phyloP scores from a whole-genome alignment of 2,329 filamentous ascomycete genomes.

The Hirsutella minnesotensis region DNA sequence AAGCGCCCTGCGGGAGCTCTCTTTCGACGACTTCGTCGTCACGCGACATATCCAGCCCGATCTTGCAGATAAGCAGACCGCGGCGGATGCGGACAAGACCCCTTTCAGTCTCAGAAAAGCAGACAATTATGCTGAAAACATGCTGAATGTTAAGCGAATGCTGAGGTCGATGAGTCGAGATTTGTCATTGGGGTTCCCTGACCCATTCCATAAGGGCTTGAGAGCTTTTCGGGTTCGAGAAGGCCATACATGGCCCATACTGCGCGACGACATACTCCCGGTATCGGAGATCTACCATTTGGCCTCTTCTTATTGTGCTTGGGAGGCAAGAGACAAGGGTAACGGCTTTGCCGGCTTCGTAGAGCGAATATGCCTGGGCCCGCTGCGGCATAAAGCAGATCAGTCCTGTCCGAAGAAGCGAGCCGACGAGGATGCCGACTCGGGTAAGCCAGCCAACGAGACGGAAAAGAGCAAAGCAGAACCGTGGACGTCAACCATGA shows the following conservation, averaged over 20 bases:
- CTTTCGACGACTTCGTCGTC: conserved; percentile 27
- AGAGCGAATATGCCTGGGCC: conserved; percentile 20
- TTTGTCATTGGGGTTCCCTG: neutral
- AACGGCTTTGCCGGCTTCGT: conserved; percentile 14
- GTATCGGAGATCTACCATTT: conserved; percentile 27
- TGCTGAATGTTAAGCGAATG: conserved; percentile 35
- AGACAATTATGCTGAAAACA: conserved; percentile 32
- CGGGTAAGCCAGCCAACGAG: conserved; percentile 15
- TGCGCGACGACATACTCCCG: conserved; percentile 24
- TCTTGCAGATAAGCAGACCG: conserved; percentile 8
- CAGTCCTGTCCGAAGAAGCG: conserved; percentile 18
- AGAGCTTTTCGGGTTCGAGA: conserved; percentile 14
- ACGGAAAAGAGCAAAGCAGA: conserved; percentile 17
- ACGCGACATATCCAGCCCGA: conserved; percentile 22
- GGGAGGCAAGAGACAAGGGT: conserved; percentile 10
- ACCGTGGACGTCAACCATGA: conserved; percentile 16
- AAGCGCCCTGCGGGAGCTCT: conserved; percentile 25
- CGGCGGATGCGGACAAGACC: neutral
- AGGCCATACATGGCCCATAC: conserved; percentile 14
- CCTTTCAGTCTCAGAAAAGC: conserved; percentile 17
- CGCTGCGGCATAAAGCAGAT: conserved; percentile 18
- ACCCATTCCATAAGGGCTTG: conserved; percentile 13
- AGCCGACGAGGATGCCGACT: conserved; percentile 10
- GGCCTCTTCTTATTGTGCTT: conserved; percentile 18
- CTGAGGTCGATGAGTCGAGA: conserved; percentile 23